These are phyloP conservation scores for Tinospora cordifolia DNA, from an alignment of 164 flowering plant species.

Conservation along the genomic window DNA sequence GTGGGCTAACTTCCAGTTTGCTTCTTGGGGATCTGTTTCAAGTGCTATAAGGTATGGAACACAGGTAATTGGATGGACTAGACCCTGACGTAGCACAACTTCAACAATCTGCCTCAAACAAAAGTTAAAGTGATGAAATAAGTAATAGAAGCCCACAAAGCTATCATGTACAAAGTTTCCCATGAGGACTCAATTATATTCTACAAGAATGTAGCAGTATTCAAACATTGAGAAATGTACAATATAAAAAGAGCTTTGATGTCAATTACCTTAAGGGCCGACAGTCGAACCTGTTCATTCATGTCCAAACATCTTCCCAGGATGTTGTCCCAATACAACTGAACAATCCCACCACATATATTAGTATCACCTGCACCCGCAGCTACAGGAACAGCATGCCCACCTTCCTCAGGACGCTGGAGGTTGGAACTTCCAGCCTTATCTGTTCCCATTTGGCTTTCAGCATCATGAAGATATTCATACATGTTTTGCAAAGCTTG, in stretches of 20 bases:
- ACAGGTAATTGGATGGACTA: constrained; percentile 97
- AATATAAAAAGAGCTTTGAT: background rate
- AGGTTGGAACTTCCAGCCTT: constrained; percentile 24
- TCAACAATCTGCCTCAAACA: constrained; percentile 74
- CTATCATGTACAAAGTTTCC: background rate
- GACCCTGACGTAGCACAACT: constrained; percentile 92
- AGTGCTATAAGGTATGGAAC: constrained; percentile 94
- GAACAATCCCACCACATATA: constrained; percentile 92
- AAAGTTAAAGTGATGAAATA: background rate
- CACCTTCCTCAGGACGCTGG: constrained; percentile 32
- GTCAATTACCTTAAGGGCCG: constrained; percentile 72
- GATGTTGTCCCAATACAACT: constrained; percentile 75
- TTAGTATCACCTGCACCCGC: constrained; percentile 98
- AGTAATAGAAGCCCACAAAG: background rate
- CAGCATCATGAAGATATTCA: constrained; percentile 93
- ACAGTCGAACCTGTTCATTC: constrained; percentile 74
- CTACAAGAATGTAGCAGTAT: background rate
- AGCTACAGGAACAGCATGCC: constrained; percentile 76
- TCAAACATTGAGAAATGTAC: background rate
- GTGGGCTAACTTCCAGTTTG: constrained; percentile 86
- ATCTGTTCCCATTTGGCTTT: constrained; percentile 71
- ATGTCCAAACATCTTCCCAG: constrained; percentile 72
- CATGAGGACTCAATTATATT: background rate
- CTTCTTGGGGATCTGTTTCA: constrained; percentile 84
- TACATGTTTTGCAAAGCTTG: constrained; percentile 83